These are phyloP conservation scores for Scopulariopsis brevicaulis DNA, from an alignment of 2,329 filamentous ascomycete genomes.

Conservation along the genomic window DNA sequence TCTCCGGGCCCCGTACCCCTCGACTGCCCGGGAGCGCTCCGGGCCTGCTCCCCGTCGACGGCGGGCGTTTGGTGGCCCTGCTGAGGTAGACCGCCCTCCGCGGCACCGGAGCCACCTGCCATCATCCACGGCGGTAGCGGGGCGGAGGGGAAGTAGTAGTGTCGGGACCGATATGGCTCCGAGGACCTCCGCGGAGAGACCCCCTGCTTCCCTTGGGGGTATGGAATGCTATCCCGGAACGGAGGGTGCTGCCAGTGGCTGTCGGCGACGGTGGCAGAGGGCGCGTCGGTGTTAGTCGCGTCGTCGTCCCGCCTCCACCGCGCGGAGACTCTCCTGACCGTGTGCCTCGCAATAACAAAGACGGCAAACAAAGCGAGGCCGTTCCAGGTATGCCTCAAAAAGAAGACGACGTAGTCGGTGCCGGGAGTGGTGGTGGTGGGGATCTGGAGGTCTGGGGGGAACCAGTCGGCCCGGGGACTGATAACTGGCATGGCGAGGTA, in stretches of 20 bases:
- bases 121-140: constrained; percentile 3
- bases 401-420: constrained; percentile 5
- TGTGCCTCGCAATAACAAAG: constrained; percentile 15
- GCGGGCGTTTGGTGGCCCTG: constrained; percentile 14
- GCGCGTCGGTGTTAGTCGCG: neutral
- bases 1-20: neutral
- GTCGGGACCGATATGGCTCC: neutral
- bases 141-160: neutral
- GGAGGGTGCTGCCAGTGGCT: neutral
- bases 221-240: neutral
- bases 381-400: constrained; percentile 14
- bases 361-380: constrained; percentile 20
- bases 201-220: neutral
- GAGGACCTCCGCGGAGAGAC: neutral
- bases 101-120: neutral
- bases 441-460: neutral
- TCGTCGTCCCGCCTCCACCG: neutral
- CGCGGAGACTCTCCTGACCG: neutral
- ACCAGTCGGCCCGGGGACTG: constrained; percentile 2
- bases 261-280: neutral
- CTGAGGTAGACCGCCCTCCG: constrained; percentile 14
- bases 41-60: neutral
- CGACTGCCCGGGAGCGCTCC: neutral
- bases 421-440: neutral
- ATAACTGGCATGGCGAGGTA: constrained; percentile 4